Evolutionary conservation across 495 filamentous ascomycete species (phyloP), one percentile per base, ranked within the genome.

Genomic region (Massariosphaeria phaeospora): DNA sequence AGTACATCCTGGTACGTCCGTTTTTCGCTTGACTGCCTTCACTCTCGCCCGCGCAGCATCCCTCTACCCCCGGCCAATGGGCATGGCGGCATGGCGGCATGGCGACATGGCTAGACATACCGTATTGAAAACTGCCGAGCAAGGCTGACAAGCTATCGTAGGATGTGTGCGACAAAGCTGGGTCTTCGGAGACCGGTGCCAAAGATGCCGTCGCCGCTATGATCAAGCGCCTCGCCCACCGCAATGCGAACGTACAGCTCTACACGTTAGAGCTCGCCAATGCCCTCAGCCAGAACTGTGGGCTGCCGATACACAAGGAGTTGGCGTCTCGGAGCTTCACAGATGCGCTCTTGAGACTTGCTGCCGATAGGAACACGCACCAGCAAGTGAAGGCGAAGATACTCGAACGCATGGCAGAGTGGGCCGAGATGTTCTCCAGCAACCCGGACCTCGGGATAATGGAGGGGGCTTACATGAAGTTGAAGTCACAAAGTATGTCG

Each of bases 231-330:
- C 76, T 98, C 59, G 94, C 93, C 50, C 91, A 98, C 72, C 82
- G 93, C 55, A 98, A 98, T 72, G 93, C 93, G 51, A 97, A 98
- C 72, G 93, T 98, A n/a, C 93, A 98, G 73, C 78, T 98, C 27
- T 98, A 98, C 67, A 97, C 93, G 17, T 78, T 98, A 52, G 93
- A 98, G 82, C 85, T 98, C 57, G 91, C 84, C 52, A 96, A 98
- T 72, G 86, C 93, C 13, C 80, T 97, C 51, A 87, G 88, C 38
- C 91, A 97, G 71, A 98, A 98, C 70, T 96, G 94, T 68, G 93
- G 90, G 23, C 75, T 84, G 39, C 81, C 83, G 61, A 88, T 98
- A 74, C 91, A 98, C 75, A 83, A 88, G 69, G 93, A 98, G 71
- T 75, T 98, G 57, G 86, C 93, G 38, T 93, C 87, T 41, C 82